Conservation (phyloP, 805 yeast species). For the Metschnikowia corniflorae region DNA sequence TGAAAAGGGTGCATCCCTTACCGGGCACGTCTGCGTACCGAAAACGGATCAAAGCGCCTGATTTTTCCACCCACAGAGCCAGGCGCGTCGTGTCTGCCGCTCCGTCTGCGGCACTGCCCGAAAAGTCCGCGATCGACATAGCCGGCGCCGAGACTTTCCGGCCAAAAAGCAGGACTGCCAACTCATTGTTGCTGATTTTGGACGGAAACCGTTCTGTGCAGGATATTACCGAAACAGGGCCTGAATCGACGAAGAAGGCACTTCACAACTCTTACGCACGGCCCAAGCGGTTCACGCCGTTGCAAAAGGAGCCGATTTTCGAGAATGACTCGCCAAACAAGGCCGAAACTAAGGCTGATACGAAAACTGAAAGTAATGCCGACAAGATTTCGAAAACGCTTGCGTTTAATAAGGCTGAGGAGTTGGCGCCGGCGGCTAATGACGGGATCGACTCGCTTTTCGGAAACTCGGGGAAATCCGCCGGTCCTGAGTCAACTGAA, state of each 20-base stretch:
- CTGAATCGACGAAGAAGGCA: constrained; percentile 6
- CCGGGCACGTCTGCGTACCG: constrained; percentile 45
- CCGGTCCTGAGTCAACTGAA: background rate
- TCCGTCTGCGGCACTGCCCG: constrained; percentile 1
- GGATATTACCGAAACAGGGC: constrained; percentile 4
- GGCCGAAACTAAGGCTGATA: too few relatives aligned
- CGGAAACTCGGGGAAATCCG: background rate
- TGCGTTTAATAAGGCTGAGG: background rate
- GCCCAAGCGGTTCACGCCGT: constrained; percentile 11
- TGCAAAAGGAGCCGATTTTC: constrained; percentile 5
- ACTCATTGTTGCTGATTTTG: constrained; percentile 44
- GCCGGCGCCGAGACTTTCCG: constrained; percentile 14
- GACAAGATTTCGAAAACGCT: too few relatives aligned
- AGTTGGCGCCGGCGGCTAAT: background rate
- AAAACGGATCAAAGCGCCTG: constrained; percentile 37
- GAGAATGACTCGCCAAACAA: background rate
- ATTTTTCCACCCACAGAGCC: constrained; percentile 16
- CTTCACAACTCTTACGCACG: constrained; percentile 18
- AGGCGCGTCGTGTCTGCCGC: constrained; percentile 9
- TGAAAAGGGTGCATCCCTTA: constrained; percentile 42
- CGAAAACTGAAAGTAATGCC: too few relatives aligned
- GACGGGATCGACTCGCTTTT: background rate
- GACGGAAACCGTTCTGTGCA: constrained; percentile 22
- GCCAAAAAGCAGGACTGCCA: constrained; percentile 45
- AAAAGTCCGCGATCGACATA: constrained; percentile 4